These are phyloP conservation scores for Candida hungchunana DNA, from an alignment of 805 yeast species.

Conservation along the genomic window DNA sequence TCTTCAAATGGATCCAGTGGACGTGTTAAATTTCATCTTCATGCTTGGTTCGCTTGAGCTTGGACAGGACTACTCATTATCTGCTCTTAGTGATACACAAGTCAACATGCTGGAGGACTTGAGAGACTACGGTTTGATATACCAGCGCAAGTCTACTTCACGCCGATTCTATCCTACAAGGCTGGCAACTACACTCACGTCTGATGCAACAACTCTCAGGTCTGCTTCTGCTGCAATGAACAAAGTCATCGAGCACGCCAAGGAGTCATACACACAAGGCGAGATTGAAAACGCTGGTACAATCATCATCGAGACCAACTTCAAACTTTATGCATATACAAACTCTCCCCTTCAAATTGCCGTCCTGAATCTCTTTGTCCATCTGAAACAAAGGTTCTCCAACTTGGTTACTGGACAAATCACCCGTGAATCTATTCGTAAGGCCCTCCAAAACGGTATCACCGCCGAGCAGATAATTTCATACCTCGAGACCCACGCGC, in stretches of 20 bases:
- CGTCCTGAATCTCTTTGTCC: slow-evolving; percentile 82
- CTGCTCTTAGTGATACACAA: slow-evolving; percentile 75
- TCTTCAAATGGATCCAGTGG: slow-evolving; percentile 91
- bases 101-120: slow-evolving; percentile 82
- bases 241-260: slow-evolving; percentile 47
- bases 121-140: slow-evolving; percentile 86
- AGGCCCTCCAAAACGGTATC: slow-evolving; percentile 82
- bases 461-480: slow-evolving; percentile 92
- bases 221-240: slow-evolving; percentile 75
- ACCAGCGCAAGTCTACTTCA: slow-evolving; percentile 54
- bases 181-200: slow-evolving; percentile 82
- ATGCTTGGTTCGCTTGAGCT: slow-evolving; percentile 89
- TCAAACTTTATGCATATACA: slow-evolving; percentile 88
- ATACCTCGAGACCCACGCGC: slow-evolving; percentile 88
- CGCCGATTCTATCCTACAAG: slow-evolving; percentile 84
- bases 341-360: slow-evolving; percentile 95
- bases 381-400: slow-evolving; percentile 75
- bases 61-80: slow-evolving; percentile 78
- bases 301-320: slow-evolving; percentile 88
- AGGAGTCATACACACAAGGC: slow-evolving; percentile 15
- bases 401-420: slow-evolving; percentile 93
- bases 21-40: slow-evolving; percentile 88
- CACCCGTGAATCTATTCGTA: slow-evolving; percentile 86
- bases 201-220: slow-evolving; percentile 69
- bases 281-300: slow-evolving; percentile 49